Base-by-base conservation (phyloP, 352 stramenopile genomes). In the Globisporangium heterothallicum region DNA sequence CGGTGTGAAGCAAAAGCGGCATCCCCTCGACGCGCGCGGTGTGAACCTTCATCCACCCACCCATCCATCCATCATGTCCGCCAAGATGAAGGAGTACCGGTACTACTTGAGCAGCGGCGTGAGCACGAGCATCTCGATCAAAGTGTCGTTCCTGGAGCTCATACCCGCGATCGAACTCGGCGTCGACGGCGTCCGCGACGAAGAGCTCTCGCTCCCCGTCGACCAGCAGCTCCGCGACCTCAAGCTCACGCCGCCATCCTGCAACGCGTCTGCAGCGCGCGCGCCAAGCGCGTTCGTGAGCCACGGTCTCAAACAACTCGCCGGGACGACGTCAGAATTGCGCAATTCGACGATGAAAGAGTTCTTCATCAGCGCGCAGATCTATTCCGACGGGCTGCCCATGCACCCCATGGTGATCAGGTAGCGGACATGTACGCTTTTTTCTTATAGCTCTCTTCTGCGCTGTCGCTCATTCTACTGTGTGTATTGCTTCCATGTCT, bases 51-150 rank as follows among this genome's bases (percentile, higher is more conserved):
- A n/a, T n/a, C n/a, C n/a, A n/a, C n/a, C n/a, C n/a, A n/a, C n/a
- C n/a, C n/a, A n/a, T n/a, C n/a, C 26, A 32, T 2, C 4, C 53
- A 12, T 18, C 27, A 90, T 90, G 72, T 41, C 64, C 59, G 74
- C 60, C 56, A 78, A 78, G 52, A 84, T 91, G 53, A 88, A 89
- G 70, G 84, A 94, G 70, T 92, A 94, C 57, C 80, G 80, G 50
- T 94, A 94, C 66, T 94, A 92, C 64, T 61, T 94, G 30, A 94
- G 84, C 66, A 92, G 81, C 56, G 78, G 81, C 59, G 78, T 92
- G 54, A 85, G 83, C 64, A 81, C 72, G 42, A 70, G 65, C 58
- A 88, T 94, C 59, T 80, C 73, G 42, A 65, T 94, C 65, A 90
- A 90, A 54, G 70, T 94, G 56, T 90, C 81, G 46, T 54, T 77